These are phyloP conservation scores for Colletotrichum sojae DNA, from an alignment of 2,329 filamentous ascomycete species.

Conservation along the genomic window DNA sequence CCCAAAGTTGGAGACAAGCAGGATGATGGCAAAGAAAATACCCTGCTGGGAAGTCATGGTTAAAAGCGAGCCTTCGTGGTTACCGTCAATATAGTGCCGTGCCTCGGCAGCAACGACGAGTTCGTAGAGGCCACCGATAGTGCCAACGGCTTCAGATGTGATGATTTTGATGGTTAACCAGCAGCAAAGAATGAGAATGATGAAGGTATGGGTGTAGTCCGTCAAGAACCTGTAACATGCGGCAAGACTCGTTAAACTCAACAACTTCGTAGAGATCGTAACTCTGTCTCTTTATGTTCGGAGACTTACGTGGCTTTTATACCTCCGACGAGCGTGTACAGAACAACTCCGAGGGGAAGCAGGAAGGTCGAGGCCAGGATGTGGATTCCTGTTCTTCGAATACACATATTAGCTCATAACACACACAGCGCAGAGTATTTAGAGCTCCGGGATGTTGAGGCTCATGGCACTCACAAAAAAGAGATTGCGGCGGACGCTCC, in stretches of 20 bases:
- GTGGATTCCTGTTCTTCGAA: constrained; percentile 52
- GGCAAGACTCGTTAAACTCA: no score
- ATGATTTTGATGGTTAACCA: no score
- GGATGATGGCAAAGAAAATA: not conserved
- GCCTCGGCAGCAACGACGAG: constrained; percentile 61
- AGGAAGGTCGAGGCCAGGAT: constrained; percentile 65
- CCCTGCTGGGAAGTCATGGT: constrained; percentile 60
- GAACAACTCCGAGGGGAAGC: constrained; percentile 53
- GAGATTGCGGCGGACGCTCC: constrained; percentile 52
- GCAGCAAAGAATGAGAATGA: no score
- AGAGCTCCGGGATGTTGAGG: no score
- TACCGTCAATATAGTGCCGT: constrained; percentile 63
- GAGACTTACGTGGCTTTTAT: constrained; percentile 46
- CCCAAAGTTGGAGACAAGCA: constrained; percentile 61
- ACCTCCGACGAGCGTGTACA: constrained; percentile 57
- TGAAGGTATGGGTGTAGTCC: no score
- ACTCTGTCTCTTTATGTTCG: no score
- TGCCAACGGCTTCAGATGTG: constrained; percentile 56
- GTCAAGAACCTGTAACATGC: no score
- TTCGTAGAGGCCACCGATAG: constrained; percentile 63
- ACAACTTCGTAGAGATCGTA: no score
- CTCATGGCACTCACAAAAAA: constrained; percentile 47
- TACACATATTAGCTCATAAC: not conserved
- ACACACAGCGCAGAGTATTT: no score
- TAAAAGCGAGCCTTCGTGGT: constrained; percentile 67